Evolutionary conservation across 2,329 filamentous ascomycete species (phyloP).

Genomic region (Alternaria ethzedia): DNA sequence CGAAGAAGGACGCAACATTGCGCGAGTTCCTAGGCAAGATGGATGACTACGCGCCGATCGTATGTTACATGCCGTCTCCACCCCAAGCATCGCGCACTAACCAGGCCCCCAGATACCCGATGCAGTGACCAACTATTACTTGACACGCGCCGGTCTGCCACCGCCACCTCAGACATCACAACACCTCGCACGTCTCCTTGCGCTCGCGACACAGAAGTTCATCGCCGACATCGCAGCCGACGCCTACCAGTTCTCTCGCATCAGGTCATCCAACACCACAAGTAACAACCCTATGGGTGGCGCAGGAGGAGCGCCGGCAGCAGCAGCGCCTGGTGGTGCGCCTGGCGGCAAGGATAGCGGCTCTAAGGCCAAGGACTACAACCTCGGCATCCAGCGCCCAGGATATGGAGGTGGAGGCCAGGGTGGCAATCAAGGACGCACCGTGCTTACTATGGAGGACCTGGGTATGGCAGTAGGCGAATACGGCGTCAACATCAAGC

Average conservation of each 20-base stretch:
- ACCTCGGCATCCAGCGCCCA: conserved; percentile 56
- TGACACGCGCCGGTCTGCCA: conserved; percentile 92
- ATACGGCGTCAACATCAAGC: conserved; percentile 97
- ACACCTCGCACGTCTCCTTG: conserved; percentile 88
- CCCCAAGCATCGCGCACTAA: conserved; percentile 18
- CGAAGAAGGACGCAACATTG: conserved; percentile 89
- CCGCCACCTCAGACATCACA: conserved; percentile 89
- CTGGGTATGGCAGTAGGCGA: conserved; percentile 97
- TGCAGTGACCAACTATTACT: conserved; percentile 96
- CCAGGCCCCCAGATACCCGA: conserved; percentile 78
- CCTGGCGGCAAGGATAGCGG: conserved; percentile 55
- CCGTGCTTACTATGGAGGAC: conserved; percentile 98
- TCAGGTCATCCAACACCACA: conserved; percentile 89
- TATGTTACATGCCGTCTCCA: conserved; percentile 56
- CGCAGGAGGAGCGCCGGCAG: conserved; percentile 67
- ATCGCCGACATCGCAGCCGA: conserved; percentile 97
- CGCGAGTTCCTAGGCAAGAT: conserved; percentile 95
- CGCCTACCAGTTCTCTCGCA: conserved; percentile 96
- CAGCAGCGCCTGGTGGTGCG: conserved; percentile 61
- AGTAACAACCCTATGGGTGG: conserved; percentile 91
- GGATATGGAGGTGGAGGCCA: conserved; percentile 80
- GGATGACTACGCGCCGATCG: conserved; percentile 97
- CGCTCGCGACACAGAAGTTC: conserved; percentile 98
- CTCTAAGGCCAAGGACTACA: conserved; percentile 55
- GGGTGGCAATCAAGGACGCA: conserved; percentile 86